Evolutionary conservation across 140 eudicot genomes (phyloP), one percentile per base, ranked within the genome.

Genomic region (Stevia rebaudiana): DNA sequence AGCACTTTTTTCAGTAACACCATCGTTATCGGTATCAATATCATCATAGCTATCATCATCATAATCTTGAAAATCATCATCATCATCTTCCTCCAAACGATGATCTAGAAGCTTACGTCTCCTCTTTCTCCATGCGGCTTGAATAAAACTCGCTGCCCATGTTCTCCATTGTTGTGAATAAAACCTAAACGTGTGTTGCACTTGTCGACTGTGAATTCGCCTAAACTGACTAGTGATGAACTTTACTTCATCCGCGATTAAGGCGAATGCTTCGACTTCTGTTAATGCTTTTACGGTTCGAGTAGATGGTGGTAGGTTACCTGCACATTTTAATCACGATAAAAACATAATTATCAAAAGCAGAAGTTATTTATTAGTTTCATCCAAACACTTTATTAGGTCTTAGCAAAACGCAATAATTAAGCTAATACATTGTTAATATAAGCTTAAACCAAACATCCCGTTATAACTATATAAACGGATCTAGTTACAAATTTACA

Each of bases 141-240:
- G 94, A 9, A 85, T 85, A 23, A 79, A 85, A 40, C 80, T 79
- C n/a, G 89, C 86, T 0, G 89, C 94, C 94, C 94, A 85, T 16
- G 89, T 85, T 67, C 94, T 71, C 94, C 94, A 82, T 51, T 82
- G 94, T 54, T 85, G 94, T 0, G 94, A 85, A 62, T 85, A 85
- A 41, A 79, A 85, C 5, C 94, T 74, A 57, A 82, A 82, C 1
- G 94, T 82, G 61, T 85, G 94, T 74, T 85, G 94, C 39, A 85
- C 94, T 55, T 85, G 94, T 36, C 94, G 77, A 65, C 94, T 85
- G 28, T 85, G 94, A 28, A 85, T 69, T 19, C 89, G 72, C 74
- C 94, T 77, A 28, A 85, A 85, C 46, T 85, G 94, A 63, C 81
- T 74, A 13, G 89, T 79, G 24, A 85, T 82, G 53, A 76, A 85